These are phyloP conservation scores for Rhynchospora tenuis DNA, from an alignment of 176 grass and related monocot species.

Conservation along the genomic window DNA sequence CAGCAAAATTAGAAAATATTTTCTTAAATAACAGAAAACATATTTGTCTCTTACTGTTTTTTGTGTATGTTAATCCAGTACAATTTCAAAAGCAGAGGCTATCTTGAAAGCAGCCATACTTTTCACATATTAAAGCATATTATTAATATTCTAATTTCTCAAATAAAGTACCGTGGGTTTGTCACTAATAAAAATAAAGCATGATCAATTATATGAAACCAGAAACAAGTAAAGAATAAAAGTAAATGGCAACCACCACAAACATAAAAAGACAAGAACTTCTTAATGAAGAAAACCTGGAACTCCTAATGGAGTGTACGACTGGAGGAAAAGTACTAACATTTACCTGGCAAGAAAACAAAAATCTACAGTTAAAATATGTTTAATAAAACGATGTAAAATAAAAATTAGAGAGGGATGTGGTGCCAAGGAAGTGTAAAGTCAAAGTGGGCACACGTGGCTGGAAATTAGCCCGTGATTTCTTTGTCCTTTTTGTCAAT, in stretches of 20 bases:
- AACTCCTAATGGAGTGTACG: not conserved
- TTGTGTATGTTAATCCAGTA: too few species aligned
- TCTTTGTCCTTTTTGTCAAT: not conserved
- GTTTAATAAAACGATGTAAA: not conserved
- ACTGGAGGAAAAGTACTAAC: not conserved
- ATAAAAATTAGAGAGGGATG: not conserved
- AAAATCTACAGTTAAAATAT: not conserved
- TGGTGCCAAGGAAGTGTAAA: not conserved
- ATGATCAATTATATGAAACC: not conserved
- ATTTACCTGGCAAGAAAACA: not conserved
- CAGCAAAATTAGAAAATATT: too few species aligned
- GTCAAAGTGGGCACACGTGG: not conserved
- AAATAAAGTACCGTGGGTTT: too few species aligned
- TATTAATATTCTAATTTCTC: too few species aligned
- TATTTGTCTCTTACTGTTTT: too few species aligned
- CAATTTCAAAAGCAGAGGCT: too few species aligned
- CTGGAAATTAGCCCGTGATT: not conserved
- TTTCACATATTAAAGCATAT: too few species aligned
- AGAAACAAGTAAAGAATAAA: not conserved
- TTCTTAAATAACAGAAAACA: too few species aligned
- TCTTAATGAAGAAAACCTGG: not conserved
- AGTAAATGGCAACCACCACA: not conserved
- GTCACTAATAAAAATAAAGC: not conserved
- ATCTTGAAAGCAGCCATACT: too few species aligned
- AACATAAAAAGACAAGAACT: not conserved